Conservation (phyloP, 176 grass and related monocot genomes). For the Poa annua region DNA sequence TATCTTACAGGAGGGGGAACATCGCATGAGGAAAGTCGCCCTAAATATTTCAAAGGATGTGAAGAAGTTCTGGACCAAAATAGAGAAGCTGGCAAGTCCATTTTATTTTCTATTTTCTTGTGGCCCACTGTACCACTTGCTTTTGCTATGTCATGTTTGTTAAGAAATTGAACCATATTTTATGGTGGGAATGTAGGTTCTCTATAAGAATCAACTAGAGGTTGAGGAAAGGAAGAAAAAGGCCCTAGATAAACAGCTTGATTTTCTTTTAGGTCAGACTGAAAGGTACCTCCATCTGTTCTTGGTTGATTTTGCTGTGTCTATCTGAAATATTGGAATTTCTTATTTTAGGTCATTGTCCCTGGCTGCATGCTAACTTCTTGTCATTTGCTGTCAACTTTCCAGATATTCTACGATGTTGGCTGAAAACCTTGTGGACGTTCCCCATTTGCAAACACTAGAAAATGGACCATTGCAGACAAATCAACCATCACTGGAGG, state of each 20-base stretch:
- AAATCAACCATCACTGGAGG: constrained; percentile 51
- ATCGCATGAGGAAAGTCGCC: constrained; percentile 86
- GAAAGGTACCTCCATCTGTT: constrained; percentile 68
- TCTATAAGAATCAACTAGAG: constrained; percentile 97
- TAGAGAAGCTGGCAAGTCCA: constrained; percentile 90
- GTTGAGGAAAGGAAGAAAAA: constrained; percentile 95
- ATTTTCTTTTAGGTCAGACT: constrained; percentile 98
- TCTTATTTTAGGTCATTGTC: constrained; percentile 5
- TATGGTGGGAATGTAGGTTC: constrained; percentile 58
- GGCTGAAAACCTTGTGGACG: constrained; percentile 92
- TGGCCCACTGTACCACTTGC: constrained; percentile 16
- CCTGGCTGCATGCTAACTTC: constrained; percentile 18
- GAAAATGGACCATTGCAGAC: constrained; percentile 39
- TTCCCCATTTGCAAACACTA: constrained; percentile 54
- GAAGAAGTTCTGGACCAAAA: constrained; percentile 99
- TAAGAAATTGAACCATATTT: constrained; percentile 36
- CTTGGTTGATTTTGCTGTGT: constrained; percentile 5
- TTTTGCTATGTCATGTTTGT: constrained; percentile 6
- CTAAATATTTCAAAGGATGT: constrained; percentile 98
- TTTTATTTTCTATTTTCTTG: constrained; percentile 13
- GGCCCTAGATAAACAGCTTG: constrained; percentile 90
- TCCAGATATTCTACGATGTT: constrained; percentile 97
- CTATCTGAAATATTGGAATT: neutral
- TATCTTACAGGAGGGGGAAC: constrained; percentile 80
- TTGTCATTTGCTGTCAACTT: constrained; percentile 40